Evolutionary conservation across 305 asterid genomes (phyloP).

Genomic region (Fraxinus albicans): DNA sequence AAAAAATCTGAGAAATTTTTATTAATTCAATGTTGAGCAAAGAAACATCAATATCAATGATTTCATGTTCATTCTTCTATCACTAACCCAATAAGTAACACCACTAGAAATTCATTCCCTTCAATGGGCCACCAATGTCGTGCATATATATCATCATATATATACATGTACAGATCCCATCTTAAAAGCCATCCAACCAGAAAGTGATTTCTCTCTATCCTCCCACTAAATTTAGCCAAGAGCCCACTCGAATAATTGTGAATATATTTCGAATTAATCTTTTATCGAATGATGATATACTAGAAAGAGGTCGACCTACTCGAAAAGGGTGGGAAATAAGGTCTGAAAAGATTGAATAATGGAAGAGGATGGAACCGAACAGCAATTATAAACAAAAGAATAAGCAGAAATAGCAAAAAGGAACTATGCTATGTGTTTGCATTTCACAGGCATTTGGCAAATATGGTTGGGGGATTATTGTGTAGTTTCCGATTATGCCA

Average conservation of each 20-base stretch:
- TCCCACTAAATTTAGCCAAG: neutral
- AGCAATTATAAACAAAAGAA: conserved; percentile 27
- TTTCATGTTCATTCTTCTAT: neutral
- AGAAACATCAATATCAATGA: neutral
- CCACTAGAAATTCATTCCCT: neutral
- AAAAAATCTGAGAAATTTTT: neutral
- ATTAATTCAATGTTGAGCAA: neutral
- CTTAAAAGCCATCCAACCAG: neutral
- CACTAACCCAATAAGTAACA: neutral
- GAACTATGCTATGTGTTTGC: neutral
- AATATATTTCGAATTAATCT: neutral
- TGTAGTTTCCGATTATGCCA: conserved; percentile 32
- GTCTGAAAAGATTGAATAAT: neutral
- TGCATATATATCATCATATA: neutral
- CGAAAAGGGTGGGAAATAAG: conserved; percentile 20
- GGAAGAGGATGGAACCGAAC: conserved; percentile 17
- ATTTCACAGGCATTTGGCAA: neutral
- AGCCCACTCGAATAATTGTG: conserved; percentile 1
- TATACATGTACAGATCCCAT: neutral
- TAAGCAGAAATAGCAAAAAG: conserved; percentile 33
- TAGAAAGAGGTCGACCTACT: conserved; percentile 22
- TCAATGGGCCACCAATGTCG: neutral
- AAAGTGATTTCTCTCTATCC: neutral
- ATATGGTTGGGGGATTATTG: conserved; percentile 32
- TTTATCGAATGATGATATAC: neutral